These are phyloP conservation scores for Cyanophora paradoxa DNA, from an alignment of 78 protist genomes.

Conservation along the genomic window DNA sequence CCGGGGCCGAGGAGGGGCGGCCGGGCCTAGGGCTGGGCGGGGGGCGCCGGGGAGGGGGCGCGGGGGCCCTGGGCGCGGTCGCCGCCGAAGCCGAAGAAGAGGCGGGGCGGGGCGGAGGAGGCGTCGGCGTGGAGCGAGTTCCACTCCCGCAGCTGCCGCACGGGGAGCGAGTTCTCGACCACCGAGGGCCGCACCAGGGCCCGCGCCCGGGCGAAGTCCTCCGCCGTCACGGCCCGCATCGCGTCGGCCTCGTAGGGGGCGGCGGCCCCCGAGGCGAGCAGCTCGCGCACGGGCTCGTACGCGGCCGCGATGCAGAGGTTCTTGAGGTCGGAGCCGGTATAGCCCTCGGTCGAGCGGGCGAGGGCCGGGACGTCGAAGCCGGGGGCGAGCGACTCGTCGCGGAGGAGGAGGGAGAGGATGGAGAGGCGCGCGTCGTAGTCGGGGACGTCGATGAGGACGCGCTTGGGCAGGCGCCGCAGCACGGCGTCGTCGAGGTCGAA, in stretches of 20 bases:
- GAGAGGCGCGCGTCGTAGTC: conserved; percentile 14
- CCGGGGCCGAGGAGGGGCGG: too few relatives aligned
- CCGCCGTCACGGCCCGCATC: neutral
- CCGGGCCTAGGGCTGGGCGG: too few relatives aligned
- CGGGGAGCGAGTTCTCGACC: too few relatives aligned
- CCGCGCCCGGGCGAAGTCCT: too few relatives aligned
- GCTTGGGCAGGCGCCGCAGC: conserved; percentile 44
- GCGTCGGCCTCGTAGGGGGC: neutral
- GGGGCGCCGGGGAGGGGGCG: too few relatives aligned
- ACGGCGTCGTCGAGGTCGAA: conserved; percentile 68
- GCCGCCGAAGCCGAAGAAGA: too few relatives aligned
- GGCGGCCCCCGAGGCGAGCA: neutral
- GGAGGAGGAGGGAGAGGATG: conserved; percentile 36
- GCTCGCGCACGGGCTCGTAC: neutral
- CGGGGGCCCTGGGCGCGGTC: too few relatives aligned
- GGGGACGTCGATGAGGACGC: conserved; percentile 63
- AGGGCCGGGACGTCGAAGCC: conserved; percentile 1
- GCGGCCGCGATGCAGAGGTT: conserved; percentile 11
- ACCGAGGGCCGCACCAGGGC: too few relatives aligned
- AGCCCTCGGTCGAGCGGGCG: conserved; percentile 34
- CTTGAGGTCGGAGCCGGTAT: conserved; percentile 36
- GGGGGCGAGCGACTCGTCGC: neutral
- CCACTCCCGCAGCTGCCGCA: too few relatives aligned
- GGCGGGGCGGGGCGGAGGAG: too few relatives aligned
- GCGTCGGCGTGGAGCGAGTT: too few relatives aligned